Percentiles rank a stretch among this genome's conserved stretches.
phyloP scores from a whole-genome alignment of 768 basidiomycete genomes.

The Boletus rex-veris region DNA sequence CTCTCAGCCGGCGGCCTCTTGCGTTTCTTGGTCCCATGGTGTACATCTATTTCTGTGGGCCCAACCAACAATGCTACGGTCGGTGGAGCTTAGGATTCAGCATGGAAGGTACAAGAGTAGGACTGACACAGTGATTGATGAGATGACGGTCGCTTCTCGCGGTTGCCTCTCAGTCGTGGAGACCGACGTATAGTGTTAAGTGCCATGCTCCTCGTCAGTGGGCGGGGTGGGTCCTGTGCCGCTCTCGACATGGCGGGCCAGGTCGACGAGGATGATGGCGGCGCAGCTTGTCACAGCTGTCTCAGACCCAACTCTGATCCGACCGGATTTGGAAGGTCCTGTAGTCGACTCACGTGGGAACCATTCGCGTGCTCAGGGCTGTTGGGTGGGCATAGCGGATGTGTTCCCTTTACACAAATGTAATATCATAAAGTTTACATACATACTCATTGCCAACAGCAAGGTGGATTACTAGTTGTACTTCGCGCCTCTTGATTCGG shows the following conservation, averaged over 20 bases:
- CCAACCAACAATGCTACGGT: constrained; percentile 6
- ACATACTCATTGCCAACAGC: no score
- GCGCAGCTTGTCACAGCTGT: no score
- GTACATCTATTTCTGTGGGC: not conserved
- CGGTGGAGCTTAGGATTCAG: constrained; percentile 1
- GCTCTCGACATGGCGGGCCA: constrained; percentile 19
- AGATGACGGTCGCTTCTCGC: not conserved
- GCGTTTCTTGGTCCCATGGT: constrained; percentile 8
- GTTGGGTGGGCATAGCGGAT: not conserved
- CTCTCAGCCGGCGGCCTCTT: not conserved
- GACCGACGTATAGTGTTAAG: constrained; percentile 19
- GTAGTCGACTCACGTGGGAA: constrained; percentile 25
- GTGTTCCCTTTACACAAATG: no score
- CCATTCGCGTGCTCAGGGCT: not conserved
- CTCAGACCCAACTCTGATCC: not conserved
- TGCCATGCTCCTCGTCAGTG: constrained; percentile 26
- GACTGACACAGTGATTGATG: constrained; percentile 12
- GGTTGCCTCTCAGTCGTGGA: constrained; percentile 12
- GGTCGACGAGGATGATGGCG: not conserved
- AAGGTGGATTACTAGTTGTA: no score
- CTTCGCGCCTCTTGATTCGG: not conserved
- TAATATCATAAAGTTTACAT: no score
- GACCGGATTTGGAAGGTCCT: constrained; percentile 32
- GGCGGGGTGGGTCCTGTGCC: constrained; percentile 10
- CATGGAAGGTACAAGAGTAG: not conserved